Percentiles rank a stretch among this genome's conserved stretches.
These are phyloP conservation scores for Pulveroboletus sp. DNA, from an alignment of 768 basidiomycete species.

Conservation along the genomic window DNA sequence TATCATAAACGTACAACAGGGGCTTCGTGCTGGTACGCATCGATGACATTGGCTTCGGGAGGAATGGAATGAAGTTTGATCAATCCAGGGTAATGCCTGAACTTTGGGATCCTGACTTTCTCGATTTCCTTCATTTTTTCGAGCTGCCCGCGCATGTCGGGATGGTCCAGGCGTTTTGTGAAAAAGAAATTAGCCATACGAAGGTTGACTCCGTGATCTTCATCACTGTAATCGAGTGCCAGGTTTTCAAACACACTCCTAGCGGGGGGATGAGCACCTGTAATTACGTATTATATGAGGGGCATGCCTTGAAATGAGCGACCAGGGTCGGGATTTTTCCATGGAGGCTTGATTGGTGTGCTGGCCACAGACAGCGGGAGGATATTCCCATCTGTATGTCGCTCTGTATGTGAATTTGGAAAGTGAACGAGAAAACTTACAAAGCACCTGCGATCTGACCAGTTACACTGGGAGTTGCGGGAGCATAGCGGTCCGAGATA, in stretches of 20 bases:
- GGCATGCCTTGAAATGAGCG: too few relatives aligned
- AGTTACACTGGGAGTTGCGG: too few relatives aligned
- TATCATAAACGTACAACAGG: neutral
- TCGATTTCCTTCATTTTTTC: neutral
- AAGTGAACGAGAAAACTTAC: too few relatives aligned
- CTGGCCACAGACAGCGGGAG: too few relatives aligned
- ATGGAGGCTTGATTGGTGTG: too few relatives aligned
- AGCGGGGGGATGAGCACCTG: neutral
- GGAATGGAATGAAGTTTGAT: neutral
- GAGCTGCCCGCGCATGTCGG: neutral
- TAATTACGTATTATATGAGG: too few relatives aligned
- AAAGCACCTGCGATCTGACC: too few relatives aligned
- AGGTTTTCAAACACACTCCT: neutral
- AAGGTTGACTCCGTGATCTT: neutral
- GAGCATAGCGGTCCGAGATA: too few relatives aligned
- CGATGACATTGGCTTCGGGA: neutral
- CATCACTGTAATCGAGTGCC: neutral
- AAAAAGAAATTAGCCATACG: neutral
- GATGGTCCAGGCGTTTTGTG: neutral
- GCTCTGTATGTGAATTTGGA: too few relatives aligned
- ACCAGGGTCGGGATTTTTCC: too few relatives aligned
- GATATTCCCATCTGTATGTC: too few relatives aligned
- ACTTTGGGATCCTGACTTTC: neutral
- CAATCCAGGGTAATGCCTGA: neutral
- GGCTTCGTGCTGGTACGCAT: neutral